phyloP scores from a whole-genome alignment of 306 rosid species.

The Lupinus albus region DNA sequence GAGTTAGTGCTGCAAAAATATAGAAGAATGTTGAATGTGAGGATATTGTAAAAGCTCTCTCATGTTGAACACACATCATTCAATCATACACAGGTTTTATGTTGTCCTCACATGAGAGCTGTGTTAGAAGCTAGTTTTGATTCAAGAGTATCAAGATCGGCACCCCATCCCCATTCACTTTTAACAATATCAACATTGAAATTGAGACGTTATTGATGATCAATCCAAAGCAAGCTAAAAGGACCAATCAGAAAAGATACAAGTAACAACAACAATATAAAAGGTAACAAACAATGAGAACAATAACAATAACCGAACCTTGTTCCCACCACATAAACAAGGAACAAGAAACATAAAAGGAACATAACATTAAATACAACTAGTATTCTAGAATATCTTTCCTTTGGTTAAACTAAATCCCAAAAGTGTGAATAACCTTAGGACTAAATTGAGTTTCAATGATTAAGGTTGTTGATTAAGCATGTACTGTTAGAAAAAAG shows the following conservation, averaged over 20 bases:
- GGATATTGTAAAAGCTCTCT: too few species aligned
- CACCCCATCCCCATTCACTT: conserved; percentile 98
- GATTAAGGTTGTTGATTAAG: neutral
- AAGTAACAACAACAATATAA: too few species aligned
- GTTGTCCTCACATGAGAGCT: too few species aligned
- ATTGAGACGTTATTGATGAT: conserved; percentile 96
- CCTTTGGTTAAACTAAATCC: neutral
- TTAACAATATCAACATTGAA: conserved; percentile 91
- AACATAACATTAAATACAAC: neutral
- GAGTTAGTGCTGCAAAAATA: too few species aligned
- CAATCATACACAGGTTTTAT: too few species aligned
- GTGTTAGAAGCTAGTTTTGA: conserved; percentile 79
- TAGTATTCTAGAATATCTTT: conserved; percentile 10
- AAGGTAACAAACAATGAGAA: too few species aligned
- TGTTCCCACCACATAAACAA: too few species aligned
- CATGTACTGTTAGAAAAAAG: too few species aligned
- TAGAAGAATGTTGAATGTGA: too few species aligned
- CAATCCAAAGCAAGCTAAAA: conserved; percentile 98
- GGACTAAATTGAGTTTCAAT: neutral
- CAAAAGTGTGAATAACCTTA: too few species aligned
- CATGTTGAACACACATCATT: conserved; percentile 98
- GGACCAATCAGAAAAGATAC: conserved; percentile 93
- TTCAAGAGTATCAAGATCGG: conserved; percentile 81
- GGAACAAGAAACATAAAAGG: neutral
- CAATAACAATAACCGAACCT: too few species aligned